Evolutionary conservation across 805 yeast species (phyloP).

Genomic region (Ogataea corticis): DNA sequence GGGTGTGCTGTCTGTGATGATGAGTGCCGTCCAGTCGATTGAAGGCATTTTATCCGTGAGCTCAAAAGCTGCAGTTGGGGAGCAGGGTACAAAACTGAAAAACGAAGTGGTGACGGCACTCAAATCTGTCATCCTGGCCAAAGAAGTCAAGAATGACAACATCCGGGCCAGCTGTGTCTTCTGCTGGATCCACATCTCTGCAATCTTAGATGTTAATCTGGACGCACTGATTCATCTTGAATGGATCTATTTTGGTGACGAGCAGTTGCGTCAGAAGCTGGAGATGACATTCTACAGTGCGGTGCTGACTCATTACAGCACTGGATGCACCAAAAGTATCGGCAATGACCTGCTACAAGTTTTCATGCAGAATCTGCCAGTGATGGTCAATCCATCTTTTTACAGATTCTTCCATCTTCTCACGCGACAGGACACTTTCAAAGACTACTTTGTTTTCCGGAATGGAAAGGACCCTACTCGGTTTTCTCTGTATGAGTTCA

Average conservation of each 20-base stretch:
- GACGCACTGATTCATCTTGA: constrained; percentile 29
- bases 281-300: constrained; percentile 29
- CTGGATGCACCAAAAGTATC: constrained; percentile 7
- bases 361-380: constrained; percentile 22
- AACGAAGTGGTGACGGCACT: constrained; percentile 17
- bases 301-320: constrained; percentile 17
- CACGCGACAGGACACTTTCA: constrained; percentile 9
- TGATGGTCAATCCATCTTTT: constrained; percentile 13
- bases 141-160: constrained; percentile 11
- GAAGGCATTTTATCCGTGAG: constrained; percentile 7
- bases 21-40: constrained; percentile 10
- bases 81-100: constrained; percentile 11
- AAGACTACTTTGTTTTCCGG: constrained; percentile 20
- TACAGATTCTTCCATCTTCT: constrained; percentile 17
- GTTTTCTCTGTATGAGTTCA: constrained; percentile 18
- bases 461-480: constrained; percentile 23
- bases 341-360: constrained; percentile 14
- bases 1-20: constrained; percentile 5
- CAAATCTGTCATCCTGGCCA: constrained; percentile 19
- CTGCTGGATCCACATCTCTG: constrained; percentile 24
- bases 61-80: background rate
- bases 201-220: constrained; percentile 13
- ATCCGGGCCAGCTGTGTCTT: constrained; percentile 18
- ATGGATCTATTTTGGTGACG: constrained; percentile 32
- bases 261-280: constrained; percentile 14